A percentile compares a stretch with the other conserved stretches of the same genome.
Evolutionary conservation across 1,284 basidiomycete genomes (phyloP).

Genomic region (Irpex rosettiformis): DNA sequence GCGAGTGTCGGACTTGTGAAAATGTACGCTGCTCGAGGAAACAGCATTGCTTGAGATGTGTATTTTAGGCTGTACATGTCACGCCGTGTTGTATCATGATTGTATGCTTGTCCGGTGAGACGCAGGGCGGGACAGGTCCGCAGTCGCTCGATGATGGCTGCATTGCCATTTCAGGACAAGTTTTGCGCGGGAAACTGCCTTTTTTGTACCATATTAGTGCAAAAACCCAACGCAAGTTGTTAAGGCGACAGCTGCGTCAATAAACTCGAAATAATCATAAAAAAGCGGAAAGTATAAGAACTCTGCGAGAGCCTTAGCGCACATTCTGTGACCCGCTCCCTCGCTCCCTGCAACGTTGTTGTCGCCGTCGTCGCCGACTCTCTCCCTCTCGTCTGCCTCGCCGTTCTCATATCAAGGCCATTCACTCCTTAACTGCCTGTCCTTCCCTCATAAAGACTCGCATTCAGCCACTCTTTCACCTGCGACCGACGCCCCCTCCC

Average conservation of each 20-base stretch:
- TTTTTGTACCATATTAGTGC: not conserved
- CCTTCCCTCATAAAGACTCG: constrained; percentile 2
- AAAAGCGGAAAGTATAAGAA: not conserved
- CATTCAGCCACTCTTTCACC: constrained; percentile 6
- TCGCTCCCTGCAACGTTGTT: constrained; percentile 10
- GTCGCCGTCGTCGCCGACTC: constrained; percentile 6
- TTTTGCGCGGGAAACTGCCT: not conserved
- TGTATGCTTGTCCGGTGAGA: not conserved
- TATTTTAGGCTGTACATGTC: not conserved
- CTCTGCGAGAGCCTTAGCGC: not conserved
- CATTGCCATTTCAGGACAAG: not conserved
- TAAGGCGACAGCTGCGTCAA: not conserved
- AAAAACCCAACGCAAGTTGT: not conserved
- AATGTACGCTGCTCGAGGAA: constrained; percentile 66
- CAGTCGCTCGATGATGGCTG: not conserved
- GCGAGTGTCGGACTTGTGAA: constrained; percentile 70
- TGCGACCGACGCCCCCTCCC: not conserved
- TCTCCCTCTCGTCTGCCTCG: constrained; percentile 1
- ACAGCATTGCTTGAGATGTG: constrained; percentile 21
- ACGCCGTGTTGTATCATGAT: not conserved
- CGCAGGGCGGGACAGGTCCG: not conserved
- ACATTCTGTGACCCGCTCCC: not conserved
- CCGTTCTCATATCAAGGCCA: constrained; percentile 4
- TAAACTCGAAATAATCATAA: too few species aligned
- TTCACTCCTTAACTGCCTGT: constrained; percentile 1